These are phyloP conservation scores for Aspergillus affinis DNA, from an alignment of 495 filamentous ascomycete genomes.

Conservation along the genomic window DNA sequence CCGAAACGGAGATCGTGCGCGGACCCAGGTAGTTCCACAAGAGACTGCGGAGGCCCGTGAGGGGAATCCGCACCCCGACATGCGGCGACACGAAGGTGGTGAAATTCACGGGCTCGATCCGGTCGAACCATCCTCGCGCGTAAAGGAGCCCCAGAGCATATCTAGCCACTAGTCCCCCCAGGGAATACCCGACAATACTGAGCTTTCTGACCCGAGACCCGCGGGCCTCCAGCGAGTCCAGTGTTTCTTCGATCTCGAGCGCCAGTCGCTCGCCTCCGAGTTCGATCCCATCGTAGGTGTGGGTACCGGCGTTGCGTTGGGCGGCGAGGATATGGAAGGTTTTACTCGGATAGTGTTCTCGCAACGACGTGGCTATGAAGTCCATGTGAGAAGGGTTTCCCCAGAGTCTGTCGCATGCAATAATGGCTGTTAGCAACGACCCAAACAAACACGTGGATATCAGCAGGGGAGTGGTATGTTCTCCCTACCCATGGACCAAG, in stretches of 20 bases:
- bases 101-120: conserved; percentile 84
- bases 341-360: conserved; percentile 61
- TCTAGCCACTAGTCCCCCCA: conserved; percentile 83
- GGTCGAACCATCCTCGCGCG: conserved; percentile 74
- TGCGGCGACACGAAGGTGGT: conserved; percentile 91
- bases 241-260: conserved; percentile 80
- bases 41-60: conserved; percentile 62
- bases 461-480: conserved; percentile 5
- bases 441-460: conserved; percentile 2
- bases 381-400: conserved; percentile 85
- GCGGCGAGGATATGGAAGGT: conserved; percentile 70
- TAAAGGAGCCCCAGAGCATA: conserved; percentile 86
- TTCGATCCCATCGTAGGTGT: conserved; percentile 95
- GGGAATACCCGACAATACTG: conserved; percentile 84
- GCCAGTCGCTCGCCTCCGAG: conserved; percentile 84
- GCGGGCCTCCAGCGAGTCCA: conserved; percentile 60
- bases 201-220: conserved; percentile 76
- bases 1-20: conserved; percentile 72
- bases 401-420: conserved; percentile 64
- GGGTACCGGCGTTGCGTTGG: conserved; percentile 76
- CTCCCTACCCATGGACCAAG: conserved; percentile 85
- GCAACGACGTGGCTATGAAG: conserved; percentile 66
- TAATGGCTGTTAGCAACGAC: neutral
- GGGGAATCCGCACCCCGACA: conserved; percentile 77
- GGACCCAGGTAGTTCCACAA: conserved; percentile 83